Conservation (phyloP, 495 filamentous ascomycete genomes). For the Sporormia fimetaria region DNA sequence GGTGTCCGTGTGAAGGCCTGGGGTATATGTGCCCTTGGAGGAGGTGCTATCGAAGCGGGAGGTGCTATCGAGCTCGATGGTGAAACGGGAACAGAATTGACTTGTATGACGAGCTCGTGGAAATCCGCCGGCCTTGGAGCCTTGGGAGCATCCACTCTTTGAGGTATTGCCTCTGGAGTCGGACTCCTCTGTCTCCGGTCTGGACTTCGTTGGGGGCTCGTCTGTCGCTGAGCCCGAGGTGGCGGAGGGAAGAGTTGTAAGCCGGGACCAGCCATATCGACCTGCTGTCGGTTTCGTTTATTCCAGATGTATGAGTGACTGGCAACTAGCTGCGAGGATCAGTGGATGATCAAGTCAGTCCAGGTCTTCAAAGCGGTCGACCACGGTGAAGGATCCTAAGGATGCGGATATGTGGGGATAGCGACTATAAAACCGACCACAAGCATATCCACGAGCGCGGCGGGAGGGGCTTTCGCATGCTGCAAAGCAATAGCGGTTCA, state of each 20-base stretch:
- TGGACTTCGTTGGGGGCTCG: constrained; percentile 18
- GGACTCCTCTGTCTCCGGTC: constrained; percentile 21
- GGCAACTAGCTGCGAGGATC: no score
- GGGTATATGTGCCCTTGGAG: constrained; percentile 11
- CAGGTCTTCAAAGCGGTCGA: constrained; percentile 3
- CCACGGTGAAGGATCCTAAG: constrained; percentile 6
- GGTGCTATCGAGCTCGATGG: constrained; percentile 15
- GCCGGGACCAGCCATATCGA: constrained; percentile 31
- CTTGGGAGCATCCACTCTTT: constrained; percentile 26
- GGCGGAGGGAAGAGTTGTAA: constrained; percentile 48
- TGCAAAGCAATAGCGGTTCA: constrained; percentile 28
- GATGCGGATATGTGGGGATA: constrained; percentile 21
- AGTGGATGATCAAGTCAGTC: constrained; percentile 3
- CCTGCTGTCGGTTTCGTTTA: constrained; percentile 7
- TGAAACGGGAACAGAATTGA: constrained; percentile 25
- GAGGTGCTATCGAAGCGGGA: not conserved
- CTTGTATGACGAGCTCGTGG: constrained; percentile 29
- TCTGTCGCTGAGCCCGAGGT: constrained; percentile 25
- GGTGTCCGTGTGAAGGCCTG: constrained; percentile 11
- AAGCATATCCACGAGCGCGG: constrained; percentile 3
- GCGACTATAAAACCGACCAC: constrained; percentile 17
- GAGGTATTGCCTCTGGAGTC: constrained; percentile 33
- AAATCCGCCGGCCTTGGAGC: constrained; percentile 24
- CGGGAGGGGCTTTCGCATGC: constrained; percentile 7
- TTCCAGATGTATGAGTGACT: no score